Evolutionary conservation across 768 basidiomycete genomes (phyloP), one percentile per base, ranked within the genome.

Genomic region (Lactarius pseudohatsudake): DNA sequence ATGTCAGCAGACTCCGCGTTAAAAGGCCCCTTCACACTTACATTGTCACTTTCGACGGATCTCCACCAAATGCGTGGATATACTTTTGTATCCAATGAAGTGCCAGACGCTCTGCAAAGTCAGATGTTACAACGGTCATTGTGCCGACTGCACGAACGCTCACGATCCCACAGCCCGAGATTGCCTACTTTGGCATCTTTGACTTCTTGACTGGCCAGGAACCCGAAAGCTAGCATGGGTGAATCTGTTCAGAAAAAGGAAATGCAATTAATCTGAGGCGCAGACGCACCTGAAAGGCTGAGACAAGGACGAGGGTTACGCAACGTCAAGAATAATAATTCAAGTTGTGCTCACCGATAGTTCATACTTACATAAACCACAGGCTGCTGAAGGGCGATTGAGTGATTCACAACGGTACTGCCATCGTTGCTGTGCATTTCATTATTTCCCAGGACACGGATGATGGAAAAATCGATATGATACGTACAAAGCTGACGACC

Each of bases 71-170:
- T 6, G 77, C 75, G 38, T 73, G 69, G 63, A 90, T 87, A 71
- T 90, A 85, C 71, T 85, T 83, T 68, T 87, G 83, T 2, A 90
- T 76, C 88, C 89, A 90, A 60, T 82, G 74, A 5, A 91, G 71
- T 1, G 86, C 86, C 43, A 82, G 74, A n/a, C 84, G 79, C 72
- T 86, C 83, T 88, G 74, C 64, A 65, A 30, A 36, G 5, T 20
- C 43, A 32, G 20, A 28, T 15, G 41, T 5, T 40, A n/a, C 8
- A 32, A 22, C 0, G 9, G 9, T 13, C 8, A 4, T 4, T n/a
- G 40, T 56, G 60, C 34, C 22, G 43, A 26, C 26, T 41, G 8
- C 0, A 30, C 3, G 53, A n/a, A 26, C 1, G 76, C 83, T 73
- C 70, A 84, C 84, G 84, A 76, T 90, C 87, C 65, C 82, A 82